These are phyloP conservation scores for Phytophthora fragariae DNA, from an alignment of 352 stramenopile species.

Conservation along the genomic window DNA sequence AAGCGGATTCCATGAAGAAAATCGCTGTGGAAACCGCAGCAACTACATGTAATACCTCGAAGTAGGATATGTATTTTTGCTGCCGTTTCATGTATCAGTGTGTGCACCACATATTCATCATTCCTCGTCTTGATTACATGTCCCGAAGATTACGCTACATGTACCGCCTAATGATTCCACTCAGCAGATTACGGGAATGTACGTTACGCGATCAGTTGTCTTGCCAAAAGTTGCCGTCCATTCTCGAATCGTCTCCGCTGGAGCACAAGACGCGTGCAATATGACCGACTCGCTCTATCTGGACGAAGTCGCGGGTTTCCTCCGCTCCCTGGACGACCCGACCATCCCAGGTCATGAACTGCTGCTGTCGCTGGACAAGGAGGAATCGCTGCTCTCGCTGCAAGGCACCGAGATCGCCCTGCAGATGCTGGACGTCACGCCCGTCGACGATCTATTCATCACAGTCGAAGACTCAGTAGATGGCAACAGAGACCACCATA, in stretches of 20 bases:
- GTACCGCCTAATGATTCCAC: slow-evolving; percentile 9
- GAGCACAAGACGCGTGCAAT: slow-evolving; percentile 4
- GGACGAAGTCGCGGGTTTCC: slow-evolving; percentile 35
- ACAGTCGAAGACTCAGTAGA: background rate
- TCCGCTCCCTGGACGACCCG: slow-evolving; percentile 32
- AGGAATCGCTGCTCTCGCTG: slow-evolving; percentile 12
- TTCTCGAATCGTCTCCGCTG: slow-evolving; percentile 22
- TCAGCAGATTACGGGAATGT: slow-evolving; percentile 13
- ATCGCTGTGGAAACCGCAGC: too few relatives aligned
- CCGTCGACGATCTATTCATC: slow-evolving; percentile 22
- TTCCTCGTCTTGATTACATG: too few relatives aligned
- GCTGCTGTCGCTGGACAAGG: slow-evolving; percentile 28
- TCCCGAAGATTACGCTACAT: too few relatives aligned
- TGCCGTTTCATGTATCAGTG: too few relatives aligned
- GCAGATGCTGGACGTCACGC: slow-evolving; percentile 30
- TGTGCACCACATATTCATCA: too few relatives aligned
- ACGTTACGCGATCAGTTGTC: slow-evolving; percentile 7
- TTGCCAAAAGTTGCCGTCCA: slow-evolving; percentile 5
- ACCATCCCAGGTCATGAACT: slow-evolving; percentile 20
- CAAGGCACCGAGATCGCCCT: slow-evolving; percentile 25
- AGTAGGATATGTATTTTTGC: too few relatives aligned
- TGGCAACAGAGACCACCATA: slow-evolving; percentile 4
- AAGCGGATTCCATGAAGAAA: too few relatives aligned
- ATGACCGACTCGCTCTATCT: slow-evolving; percentile 31
- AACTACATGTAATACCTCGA: too few relatives aligned